Conservation (phyloP, 371 early-diverging fungal species). For the Circinella umbellata region DNA sequence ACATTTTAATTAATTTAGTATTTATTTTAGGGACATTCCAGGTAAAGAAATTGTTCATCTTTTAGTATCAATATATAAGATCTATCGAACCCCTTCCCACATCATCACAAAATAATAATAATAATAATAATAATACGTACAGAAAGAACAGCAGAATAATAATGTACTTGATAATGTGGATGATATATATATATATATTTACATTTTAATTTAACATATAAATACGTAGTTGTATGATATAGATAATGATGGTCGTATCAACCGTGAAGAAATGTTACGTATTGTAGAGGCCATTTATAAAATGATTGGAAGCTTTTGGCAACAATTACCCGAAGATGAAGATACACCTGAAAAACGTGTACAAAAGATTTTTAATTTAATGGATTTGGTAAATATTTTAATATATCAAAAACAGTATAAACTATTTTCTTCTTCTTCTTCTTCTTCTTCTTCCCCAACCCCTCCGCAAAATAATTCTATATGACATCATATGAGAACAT, state of each 20-base stretch:
- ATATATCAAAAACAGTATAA: too few relatives aligned
- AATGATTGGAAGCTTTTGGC: constrained; percentile 90
- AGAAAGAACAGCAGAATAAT: not conserved
- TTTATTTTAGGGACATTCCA: constrained; percentile 47
- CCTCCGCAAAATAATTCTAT: too few relatives aligned
- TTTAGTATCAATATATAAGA: too few relatives aligned
- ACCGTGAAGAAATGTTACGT: constrained; percentile 86
- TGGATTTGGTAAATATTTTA: constrained; percentile 74
- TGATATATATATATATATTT: not conserved
- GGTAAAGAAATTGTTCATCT: constrained; percentile 10
- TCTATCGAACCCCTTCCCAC: too few relatives aligned
- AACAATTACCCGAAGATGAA: constrained; percentile 86
- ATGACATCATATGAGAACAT: too few relatives aligned
- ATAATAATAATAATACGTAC: not conserved
- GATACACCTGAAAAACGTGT: constrained; percentile 94
- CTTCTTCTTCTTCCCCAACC: too few relatives aligned
- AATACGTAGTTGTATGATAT: constrained; percentile 86
- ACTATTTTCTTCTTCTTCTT: too few relatives aligned
- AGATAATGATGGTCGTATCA: constrained; percentile 88
- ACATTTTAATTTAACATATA: not conserved
- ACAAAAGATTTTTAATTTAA: constrained; percentile 85
- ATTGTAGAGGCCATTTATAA: constrained; percentile 94
- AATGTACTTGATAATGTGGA: not conserved
- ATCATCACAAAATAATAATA: not conserved
- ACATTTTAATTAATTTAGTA: not conserved